Percentiles rank a stretch among this genome's conserved stretches.
Evolutionary conservation across 1,284 basidiomycete species (phyloP).

Genomic region (Meira nashicola): DNA sequence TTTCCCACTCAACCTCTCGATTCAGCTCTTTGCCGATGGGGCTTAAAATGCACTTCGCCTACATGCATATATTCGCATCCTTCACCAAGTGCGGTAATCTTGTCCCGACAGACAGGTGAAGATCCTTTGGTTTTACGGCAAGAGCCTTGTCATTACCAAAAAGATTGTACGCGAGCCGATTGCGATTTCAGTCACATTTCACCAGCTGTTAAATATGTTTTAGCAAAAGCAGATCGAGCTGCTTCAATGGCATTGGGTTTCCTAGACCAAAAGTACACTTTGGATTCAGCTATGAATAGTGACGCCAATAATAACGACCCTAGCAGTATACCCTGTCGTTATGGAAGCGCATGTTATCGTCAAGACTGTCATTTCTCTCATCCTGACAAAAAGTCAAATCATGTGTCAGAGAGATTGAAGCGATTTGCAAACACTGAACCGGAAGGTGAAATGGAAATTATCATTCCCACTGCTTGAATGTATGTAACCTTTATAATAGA

Average conservation of each 20-base stretch:
- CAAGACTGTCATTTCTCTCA: constrained; percentile 15
- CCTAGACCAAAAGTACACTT: constrained; percentile 11
- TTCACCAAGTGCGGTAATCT: constrained; percentile 22
- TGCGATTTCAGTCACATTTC: constrained; percentile 45
- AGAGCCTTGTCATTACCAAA: constrained; percentile 35
- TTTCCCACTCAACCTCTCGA: constrained; percentile 38
- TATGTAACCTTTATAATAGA: no score
- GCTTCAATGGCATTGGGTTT: constrained; percentile 11
- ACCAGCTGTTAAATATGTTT: constrained; percentile 33
- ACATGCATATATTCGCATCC: constrained; percentile 47
- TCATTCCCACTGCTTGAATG: constrained; percentile 13
- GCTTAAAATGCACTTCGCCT: constrained; percentile 43
- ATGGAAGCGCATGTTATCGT: constrained; percentile 14
- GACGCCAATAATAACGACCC: constrained; percentile 9
- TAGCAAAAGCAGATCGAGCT: constrained; percentile 7
- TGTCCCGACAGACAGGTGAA: constrained; percentile 24
- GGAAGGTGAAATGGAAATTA: constrained; percentile 15
- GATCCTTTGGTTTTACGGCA: constrained; percentile 42
- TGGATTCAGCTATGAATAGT: constrained; percentile 7
- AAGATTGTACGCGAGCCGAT: constrained; percentile 35
- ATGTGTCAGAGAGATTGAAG: constrained; percentile 13
- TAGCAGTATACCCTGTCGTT: constrained; percentile 9
- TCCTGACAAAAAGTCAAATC: not conserved
- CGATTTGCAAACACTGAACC: constrained; percentile 7
- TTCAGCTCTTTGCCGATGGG: constrained; percentile 38